Evolutionary conservation across 805 yeast species (phyloP).

Genomic region (Candida andamanensis): DNA sequence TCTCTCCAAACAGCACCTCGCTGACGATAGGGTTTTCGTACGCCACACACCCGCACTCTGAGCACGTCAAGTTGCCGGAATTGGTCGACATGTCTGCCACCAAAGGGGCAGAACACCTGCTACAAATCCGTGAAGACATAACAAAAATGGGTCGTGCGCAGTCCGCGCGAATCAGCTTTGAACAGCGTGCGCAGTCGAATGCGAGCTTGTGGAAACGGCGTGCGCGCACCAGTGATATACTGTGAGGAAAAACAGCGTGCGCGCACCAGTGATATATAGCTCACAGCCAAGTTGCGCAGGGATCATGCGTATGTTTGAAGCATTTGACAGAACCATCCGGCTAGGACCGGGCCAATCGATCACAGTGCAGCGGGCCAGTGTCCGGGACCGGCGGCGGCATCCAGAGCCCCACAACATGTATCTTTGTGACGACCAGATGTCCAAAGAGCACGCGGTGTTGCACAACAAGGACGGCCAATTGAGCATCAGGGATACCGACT

Average conservation of each 20-base stretch:
- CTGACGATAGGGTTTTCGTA: constrained; percentile 94
- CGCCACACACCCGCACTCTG: constrained; percentile 76
- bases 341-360: background rate
- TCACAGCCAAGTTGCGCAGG: too few species aligned
- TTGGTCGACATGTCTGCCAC: constrained; percentile 7
- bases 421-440: constrained; percentile 31
- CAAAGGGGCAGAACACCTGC: too few species aligned
- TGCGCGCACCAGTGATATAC: too few species aligned
- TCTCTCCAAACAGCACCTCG: constrained; percentile 91
- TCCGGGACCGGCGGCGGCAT: constrained; percentile 19
- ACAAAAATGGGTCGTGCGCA: too few species aligned
- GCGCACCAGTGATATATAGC: too few species aligned
- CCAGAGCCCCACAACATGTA: constrained; percentile 25
- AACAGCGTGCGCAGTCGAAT: too few species aligned
- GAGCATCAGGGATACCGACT: constrained; percentile 22
- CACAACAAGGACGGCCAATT: constrained; percentile 14
- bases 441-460: constrained; percentile 33
- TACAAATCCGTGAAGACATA: too few species aligned
- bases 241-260: too few species aligned
- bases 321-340: background rate
- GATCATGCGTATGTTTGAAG: too few species aligned
- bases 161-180: too few species aligned
- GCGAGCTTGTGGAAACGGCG: too few species aligned
- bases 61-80: constrained; percentile 76
- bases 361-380: constrained; percentile 25